Evolutionary conservation across 2,329 filamentous ascomycete genomes (phyloP).

Genomic region (Aspergillus brunneoviolaceus): DNA sequence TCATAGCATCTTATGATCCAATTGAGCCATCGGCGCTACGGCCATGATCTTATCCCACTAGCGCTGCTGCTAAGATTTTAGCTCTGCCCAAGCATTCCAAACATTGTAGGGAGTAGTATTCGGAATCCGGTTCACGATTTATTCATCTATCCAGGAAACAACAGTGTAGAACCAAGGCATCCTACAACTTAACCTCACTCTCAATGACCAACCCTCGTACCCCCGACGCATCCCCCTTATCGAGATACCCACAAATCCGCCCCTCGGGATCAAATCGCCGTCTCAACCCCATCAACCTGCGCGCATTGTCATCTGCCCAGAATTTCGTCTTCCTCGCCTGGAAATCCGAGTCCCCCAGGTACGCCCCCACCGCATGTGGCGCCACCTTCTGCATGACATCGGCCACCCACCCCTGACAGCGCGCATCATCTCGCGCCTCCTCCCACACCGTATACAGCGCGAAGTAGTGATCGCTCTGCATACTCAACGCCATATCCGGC

Average conservation of each 20-base stretch:
- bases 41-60: too few species aligned
- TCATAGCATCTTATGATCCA: too few species aligned
- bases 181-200: constrained; percentile 31
- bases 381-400: constrained; percentile 43
- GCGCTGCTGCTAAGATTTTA: too few species aligned
- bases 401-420: constrained; percentile 49
- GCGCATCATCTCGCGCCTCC: constrained; percentile 45
- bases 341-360: constrained; percentile 58
- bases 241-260: constrained; percentile 46
- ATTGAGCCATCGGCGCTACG: too few species aligned
- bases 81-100: too few species aligned
- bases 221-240: constrained; percentile 45
- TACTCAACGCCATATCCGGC: constrained; percentile 55
- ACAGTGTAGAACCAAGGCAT: too few species aligned
- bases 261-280: constrained; percentile 26
- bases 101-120: too few species aligned
- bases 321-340: constrained; percentile 48
- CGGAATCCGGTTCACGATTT: too few species aligned
- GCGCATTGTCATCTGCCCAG: constrained; percentile 48
- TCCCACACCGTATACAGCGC: constrained; percentile 55
- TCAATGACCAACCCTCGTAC: constrained; percentile 45
- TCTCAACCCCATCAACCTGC: constrained; percentile 44
- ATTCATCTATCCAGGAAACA: too few species aligned
- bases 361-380: constrained; percentile 49
- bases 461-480: constrained; percentile 59